phyloP scores from a whole-genome alignment of 805 yeast genomes.

The Kodamaea laetipori region DNA sequence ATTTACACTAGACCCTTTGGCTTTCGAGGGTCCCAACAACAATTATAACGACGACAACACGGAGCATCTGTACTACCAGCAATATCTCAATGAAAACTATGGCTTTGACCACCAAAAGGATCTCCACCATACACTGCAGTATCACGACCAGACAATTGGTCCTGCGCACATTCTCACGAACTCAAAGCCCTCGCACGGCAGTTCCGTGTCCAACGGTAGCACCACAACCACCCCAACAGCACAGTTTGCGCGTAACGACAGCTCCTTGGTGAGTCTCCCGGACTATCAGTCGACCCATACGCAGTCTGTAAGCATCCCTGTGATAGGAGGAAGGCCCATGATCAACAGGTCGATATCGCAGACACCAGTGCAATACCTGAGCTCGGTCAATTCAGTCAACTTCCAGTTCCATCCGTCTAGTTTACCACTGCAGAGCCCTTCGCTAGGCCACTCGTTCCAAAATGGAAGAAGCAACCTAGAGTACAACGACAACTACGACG shows the following conservation, averaged over 20 bases:
- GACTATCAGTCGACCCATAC: conserved; percentile 23
- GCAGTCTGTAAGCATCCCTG: conserved; percentile 14
- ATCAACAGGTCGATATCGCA: conserved; percentile 20
- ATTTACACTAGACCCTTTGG: conserved; percentile 50
- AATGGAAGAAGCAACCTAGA: conserved; percentile 3
- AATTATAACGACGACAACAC: conserved; percentile 11
- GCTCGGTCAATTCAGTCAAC: conserved; percentile 5
- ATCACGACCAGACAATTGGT: conserved; percentile 9
- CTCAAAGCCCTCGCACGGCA: conserved; percentile 3
- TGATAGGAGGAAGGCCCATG: conserved; percentile 12
- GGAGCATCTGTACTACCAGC: conserved; percentile 8
- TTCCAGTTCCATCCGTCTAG: conserved; percentile 12
- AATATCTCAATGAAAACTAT: conserved; percentile 6
- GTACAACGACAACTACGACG: conserved; percentile 7
- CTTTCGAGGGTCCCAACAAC: conserved; percentile 47
- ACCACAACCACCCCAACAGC: conserved; percentile 23
- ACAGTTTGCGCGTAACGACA: conserved; percentile 25
- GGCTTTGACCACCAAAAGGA: background rate
- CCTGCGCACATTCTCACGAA: conserved; percentile 12
- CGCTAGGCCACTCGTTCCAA: background rate
- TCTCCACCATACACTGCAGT: background rate
- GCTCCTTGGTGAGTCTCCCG: conserved; percentile 34
- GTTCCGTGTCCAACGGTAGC: conserved; percentile 12
- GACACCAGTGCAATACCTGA: conserved; percentile 19
- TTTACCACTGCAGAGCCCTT: conserved; percentile 14